Evolutionary conservation across 163 green algal species (phyloP), one percentile per base, ranked within the genome.

Genomic region (Chlorella variabilis): DNA sequence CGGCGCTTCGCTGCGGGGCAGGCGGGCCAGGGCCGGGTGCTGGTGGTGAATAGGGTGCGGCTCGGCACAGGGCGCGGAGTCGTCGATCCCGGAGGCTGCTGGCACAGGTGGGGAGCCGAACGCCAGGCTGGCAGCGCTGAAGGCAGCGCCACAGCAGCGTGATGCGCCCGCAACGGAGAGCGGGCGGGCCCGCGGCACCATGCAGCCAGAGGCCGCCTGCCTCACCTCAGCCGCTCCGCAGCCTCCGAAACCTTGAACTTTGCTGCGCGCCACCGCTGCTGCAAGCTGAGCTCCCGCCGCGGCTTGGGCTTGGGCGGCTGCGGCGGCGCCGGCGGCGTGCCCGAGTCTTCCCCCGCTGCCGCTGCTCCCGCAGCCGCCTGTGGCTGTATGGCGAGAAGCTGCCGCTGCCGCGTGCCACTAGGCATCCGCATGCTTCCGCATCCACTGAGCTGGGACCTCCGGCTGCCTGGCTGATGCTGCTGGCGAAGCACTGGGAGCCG

Each of bases 191-290:
- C n/a, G 54, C 8, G 54, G 18, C 8, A 15, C 54, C 54, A n/a
- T 63, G 18, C 54, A 63, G 5, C 54, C 18, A n/a, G 6, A 63
- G 23, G 11, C 15, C 54, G 4, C 15, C 54, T 38, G 59, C 27
- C 58, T 33, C 59, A 71, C 75, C 75, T 63, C 51, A 82, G 74
- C 56, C 13, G 71, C 76, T 82, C 49, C 48, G 18, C 41, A 18
- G 71, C 54, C 48, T 75, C 74, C 27, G 42, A 34, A 13, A 61
- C 31, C 48, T 69, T 49, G 54, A 63, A 75, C 34, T 84, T 89
- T 17, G 84, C 17, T 0, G 83, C 51, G 0, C 84, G 71, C 81
- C 81, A 87, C 25, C 78, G 65, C 67, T 87, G 84, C 15, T 77
- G 42, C 33, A 80, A 20, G 48, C 61, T 88, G 20, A 82, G 34